Evolutionary conservation across 1,139 yeast species (phyloP).

Genomic region (Blastobotrys petasosporus): DNA sequence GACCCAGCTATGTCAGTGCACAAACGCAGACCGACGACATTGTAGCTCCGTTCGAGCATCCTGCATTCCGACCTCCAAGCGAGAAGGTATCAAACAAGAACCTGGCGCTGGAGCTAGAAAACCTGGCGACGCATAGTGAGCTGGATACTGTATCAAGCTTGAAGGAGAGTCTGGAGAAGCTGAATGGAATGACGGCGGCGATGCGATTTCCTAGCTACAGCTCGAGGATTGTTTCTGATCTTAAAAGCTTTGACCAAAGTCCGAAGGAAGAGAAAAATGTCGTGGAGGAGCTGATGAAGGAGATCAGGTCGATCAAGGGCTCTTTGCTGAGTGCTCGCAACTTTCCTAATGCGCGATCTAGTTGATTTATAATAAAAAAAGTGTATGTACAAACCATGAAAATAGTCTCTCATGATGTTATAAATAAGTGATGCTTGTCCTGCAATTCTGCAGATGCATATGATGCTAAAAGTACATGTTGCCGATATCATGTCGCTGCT

Average conservation of each 20-base stretch:
- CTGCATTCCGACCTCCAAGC: no score
- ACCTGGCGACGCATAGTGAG: not conserved
- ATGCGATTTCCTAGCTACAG: conserved; percentile 9
- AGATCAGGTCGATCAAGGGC: conserved; percentile 33
- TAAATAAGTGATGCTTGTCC: not conserved
- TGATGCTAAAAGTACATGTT: conserved; percentile 10
- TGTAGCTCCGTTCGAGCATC: not conserved
- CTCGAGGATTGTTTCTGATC: not conserved
- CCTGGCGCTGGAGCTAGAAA: not conserved
- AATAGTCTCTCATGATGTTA: not conserved
- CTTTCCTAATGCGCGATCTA: conserved; percentile 1
- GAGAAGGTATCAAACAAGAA: not conserved
- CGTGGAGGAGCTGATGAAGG: conserved; percentile 28
- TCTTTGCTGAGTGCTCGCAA: conserved; percentile 20
- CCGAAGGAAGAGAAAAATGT: conserved; percentile 9
- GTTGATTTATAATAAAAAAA: not conserved
- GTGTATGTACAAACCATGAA: no score
- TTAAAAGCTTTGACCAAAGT: no score
- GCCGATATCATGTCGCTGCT: conserved; percentile 17
- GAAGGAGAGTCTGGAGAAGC: conserved; percentile 12
- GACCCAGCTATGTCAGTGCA: conserved; percentile 26
- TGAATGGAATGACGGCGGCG: conserved; percentile 4
- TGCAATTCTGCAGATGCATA: not conserved
- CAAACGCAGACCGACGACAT: conserved; percentile 28
- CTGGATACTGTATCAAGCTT: conserved; percentile 1